phyloP scores from a whole-genome alignment of 495 filamentous ascomycete genomes.

The Annulohypoxylon nitens region DNA sequence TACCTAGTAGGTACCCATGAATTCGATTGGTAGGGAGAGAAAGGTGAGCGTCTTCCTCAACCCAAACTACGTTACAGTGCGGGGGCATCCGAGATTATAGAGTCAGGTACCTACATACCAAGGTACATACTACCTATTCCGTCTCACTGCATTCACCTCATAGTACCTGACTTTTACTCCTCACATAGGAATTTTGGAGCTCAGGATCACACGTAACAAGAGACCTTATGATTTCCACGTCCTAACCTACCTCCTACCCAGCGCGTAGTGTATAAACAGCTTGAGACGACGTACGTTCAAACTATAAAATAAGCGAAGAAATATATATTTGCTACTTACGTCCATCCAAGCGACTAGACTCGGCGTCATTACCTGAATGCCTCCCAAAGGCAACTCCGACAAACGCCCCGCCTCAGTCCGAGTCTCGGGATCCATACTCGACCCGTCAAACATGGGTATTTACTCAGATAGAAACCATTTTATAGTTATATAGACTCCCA shows the following conservation, averaged over 20 bases:
- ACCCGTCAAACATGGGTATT: background rate
- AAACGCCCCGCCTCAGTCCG: background rate
- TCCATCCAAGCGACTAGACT: background rate
- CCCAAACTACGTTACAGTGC: background rate
- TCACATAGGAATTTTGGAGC: no score
- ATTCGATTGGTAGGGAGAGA: background rate
- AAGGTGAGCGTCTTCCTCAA: background rate
- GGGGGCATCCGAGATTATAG: background rate
- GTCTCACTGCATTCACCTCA: background rate
- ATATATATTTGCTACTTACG: no score
- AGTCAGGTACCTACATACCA: conserved; percentile 14
- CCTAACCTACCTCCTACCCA: no score
- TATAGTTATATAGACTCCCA: no score
- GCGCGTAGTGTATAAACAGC: no score
- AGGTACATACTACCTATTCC: background rate
- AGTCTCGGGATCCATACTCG: background rate
- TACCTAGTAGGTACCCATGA: background rate
- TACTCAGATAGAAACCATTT: no score
- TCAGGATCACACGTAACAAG: no score
- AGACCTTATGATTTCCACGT: no score
- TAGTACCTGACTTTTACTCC: background rate
- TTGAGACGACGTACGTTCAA: no score
- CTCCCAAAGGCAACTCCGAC: background rate
- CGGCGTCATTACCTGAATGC: background rate
- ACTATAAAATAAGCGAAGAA: no score